Percentiles rank a stretch among this genome's conserved stretches.
These are phyloP conservation scores for Thraustochytrium striatum DNA, from an alignment of 352 stramenopile species.

Conservation along the genomic window DNA sequence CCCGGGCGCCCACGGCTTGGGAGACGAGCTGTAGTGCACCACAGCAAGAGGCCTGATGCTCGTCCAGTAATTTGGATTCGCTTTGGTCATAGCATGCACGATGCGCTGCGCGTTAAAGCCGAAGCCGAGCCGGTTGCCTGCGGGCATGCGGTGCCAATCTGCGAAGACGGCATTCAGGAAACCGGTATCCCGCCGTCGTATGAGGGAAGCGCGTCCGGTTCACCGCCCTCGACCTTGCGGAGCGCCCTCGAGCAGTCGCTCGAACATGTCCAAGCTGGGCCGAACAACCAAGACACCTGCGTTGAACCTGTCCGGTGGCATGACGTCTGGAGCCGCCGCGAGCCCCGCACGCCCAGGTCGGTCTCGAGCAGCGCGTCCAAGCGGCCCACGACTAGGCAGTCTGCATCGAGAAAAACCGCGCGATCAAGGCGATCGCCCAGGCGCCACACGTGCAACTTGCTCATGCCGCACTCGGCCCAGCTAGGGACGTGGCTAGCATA, in stretches of 20 bases:
- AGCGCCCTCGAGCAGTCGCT: background rate
- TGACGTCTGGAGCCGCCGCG: background rate
- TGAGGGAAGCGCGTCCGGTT: background rate
- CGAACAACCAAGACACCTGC: conserved; percentile 56
- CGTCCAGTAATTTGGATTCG: background rate
- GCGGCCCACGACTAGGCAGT: background rate
- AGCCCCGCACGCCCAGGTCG: background rate
- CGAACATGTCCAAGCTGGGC: background rate
- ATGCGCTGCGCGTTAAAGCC: background rate
- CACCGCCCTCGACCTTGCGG: background rate
- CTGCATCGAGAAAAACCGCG: background rate
- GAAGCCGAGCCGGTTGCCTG: background rate
- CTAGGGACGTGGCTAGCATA: background rate
- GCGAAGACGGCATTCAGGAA: background rate
- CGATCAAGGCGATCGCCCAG: background rate
- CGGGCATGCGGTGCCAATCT: background rate
- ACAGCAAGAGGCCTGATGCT: background rate
- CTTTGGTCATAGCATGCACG: background rate
- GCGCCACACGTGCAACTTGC: background rate
- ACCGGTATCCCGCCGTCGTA: background rate
- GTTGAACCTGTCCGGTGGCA: background rate
- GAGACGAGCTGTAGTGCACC: background rate
- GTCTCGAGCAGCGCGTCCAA: background rate
- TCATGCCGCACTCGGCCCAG: background rate
- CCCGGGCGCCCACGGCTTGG: background rate